Evolutionary conservation across 257 asterid genomes (phyloP), one percentile per base, ranked within the genome.

Genomic region (Handroanthus guayacan): DNA sequence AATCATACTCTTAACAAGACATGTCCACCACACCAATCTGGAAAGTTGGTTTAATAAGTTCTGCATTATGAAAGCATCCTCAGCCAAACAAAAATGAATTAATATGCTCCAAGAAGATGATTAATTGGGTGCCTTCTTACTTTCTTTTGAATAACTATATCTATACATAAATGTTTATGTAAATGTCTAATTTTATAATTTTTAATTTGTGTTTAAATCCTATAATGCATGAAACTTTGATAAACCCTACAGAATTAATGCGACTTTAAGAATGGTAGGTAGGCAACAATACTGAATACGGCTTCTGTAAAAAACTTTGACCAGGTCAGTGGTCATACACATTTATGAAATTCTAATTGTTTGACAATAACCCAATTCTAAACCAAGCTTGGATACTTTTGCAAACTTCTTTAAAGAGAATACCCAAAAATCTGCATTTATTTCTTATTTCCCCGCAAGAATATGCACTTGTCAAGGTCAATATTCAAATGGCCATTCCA

Each of bases 401-500:
- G 36, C 54, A 52, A 45, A 37, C 51, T 50, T 13, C 14, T 51
- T 12, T 51, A 14, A 13, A 51, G 56, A 0, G 17, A 13, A 51
- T 13, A 7, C 50, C 34, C 2, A 18, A 57, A 25, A 57, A 13
- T 57, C 63, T 57, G 18, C 38, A 57, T 57, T 38, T 13, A 57
- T 25, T 20, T 36, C 48, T 12, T 62, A 2, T 25, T 25, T 25
- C 9, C 1, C 36, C 17, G 31, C 60, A 72, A 7, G 63, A 73
- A 74, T 18, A 50, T 62, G 34, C 52, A 75, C 72, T 75, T 36
- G 57, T 34, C 80, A 66, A 41, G 44, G 52, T 25, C 69, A 51
- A 25, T 20, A 41, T 41, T 43, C 41, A 47, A 47, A 62, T 10
- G 67, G 52, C 34, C 0, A 62, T 63, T 38, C 36, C 1, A 52